A percentile compares a stretch with the other conserved stretches of the same genome.
Evolutionary conservation across 2,329 filamentous ascomycete species (phyloP).

Genomic region (Talaromyces sp.): DNA sequence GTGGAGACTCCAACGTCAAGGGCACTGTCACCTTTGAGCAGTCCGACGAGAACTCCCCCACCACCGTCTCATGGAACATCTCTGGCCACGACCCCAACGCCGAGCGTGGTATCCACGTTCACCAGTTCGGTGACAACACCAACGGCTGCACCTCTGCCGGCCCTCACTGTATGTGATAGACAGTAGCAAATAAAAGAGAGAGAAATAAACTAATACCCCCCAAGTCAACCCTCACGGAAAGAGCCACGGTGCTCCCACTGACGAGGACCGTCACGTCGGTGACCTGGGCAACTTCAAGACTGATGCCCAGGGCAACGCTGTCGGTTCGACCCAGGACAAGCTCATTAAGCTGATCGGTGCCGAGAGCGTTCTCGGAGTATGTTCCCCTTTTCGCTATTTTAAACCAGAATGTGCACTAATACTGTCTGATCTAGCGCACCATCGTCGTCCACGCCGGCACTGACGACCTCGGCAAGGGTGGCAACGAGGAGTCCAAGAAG

Average conservation of each 20-base stretch:
- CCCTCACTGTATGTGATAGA: slow-evolving; percentile 74
- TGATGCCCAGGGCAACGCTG: slow-evolving; percentile 83
- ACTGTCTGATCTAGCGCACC: slow-evolving; percentile 61
- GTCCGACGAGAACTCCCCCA: slow-evolving; percentile 72
- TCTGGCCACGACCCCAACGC: slow-evolving; percentile 89
- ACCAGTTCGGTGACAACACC: slow-evolving; percentile 99
- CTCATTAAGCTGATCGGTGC: slow-evolving; percentile 94
- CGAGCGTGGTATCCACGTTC: slow-evolving; percentile 96
- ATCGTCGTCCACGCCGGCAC: slow-evolving; percentile 92
- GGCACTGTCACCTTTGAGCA: slow-evolving; percentile 97
- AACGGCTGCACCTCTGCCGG: slow-evolving; percentile 99
- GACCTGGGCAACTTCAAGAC: slow-evolving; percentile 97
- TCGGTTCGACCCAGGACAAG: slow-evolving; percentile 74
- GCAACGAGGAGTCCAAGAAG: slow-evolving; percentile 92
- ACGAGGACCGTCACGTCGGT: slow-evolving; percentile 87
- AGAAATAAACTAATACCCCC: slow-evolving; percentile 7
- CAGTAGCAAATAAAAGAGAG: not conserved
- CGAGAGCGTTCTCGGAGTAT: slow-evolving; percentile 88
- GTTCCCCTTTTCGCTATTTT: slow-evolving; percentile 20
- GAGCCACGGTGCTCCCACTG: slow-evolving; percentile 81
- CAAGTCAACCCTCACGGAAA: slow-evolving; percentile 93
- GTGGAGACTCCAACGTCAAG: slow-evolving; percentile 93
- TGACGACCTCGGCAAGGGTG: slow-evolving; percentile 92
- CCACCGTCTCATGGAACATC: slow-evolving; percentile 89
- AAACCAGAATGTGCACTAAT: not conserved